Percentiles rank a stretch among this genome's conserved stretches.
These are phyloP conservation scores for Fusarium buharicum DNA, from an alignment of 2,329 filamentous ascomycete genomes.

Conservation along the genomic window DNA sequence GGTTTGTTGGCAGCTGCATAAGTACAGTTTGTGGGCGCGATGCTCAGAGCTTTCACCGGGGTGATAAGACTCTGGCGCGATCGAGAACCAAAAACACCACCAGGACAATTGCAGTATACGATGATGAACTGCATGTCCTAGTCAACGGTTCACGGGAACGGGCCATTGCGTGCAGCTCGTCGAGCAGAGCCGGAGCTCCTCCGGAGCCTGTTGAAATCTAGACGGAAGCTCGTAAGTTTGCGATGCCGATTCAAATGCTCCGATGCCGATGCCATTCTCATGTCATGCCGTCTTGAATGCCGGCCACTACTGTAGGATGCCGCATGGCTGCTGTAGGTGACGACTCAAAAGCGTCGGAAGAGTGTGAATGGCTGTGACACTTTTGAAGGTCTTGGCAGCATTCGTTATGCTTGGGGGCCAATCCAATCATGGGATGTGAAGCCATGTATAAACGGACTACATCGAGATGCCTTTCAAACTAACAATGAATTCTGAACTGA, in stretches of 20 bases:
- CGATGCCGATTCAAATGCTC: slow-evolving; percentile 18
- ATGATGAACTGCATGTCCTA: slow-evolving; percentile 18
- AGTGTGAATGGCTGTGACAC: slow-evolving; percentile 1
- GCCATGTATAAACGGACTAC: slow-evolving; percentile 8
- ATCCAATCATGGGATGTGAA: slow-evolving; percentile 17
- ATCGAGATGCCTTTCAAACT: slow-evolving; percentile 37
- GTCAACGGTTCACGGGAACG: not conserved
- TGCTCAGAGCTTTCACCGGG: slow-evolving; percentile 5
- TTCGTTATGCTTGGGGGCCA: slow-evolving; percentile 1
- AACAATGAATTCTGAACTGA: too few species aligned
- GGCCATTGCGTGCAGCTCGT: not conserved
- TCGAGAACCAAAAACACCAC: slow-evolving; percentile 14
- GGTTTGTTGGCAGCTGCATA: not conserved
- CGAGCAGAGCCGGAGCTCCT: slow-evolving; percentile 12
- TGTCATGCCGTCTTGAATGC: slow-evolving; percentile 12
- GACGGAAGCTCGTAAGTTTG: not conserved
- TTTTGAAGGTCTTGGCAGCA: slow-evolving; percentile 23
- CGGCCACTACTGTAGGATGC: slow-evolving; percentile 5
- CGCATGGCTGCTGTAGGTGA: not conserved
- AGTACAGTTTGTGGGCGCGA: not conserved
- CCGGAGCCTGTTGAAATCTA: slow-evolving; percentile 9
- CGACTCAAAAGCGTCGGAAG: not conserved
- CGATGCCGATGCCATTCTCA: slow-evolving; percentile 21
- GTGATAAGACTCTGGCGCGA: slow-evolving; percentile 15
- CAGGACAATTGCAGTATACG: slow-evolving; percentile 1